Evolutionary conservation across 177 flowering plant genomes (phyloP), one percentile per base, ranked within the genome.

Genomic region (Tripterygium wilfordii): DNA sequence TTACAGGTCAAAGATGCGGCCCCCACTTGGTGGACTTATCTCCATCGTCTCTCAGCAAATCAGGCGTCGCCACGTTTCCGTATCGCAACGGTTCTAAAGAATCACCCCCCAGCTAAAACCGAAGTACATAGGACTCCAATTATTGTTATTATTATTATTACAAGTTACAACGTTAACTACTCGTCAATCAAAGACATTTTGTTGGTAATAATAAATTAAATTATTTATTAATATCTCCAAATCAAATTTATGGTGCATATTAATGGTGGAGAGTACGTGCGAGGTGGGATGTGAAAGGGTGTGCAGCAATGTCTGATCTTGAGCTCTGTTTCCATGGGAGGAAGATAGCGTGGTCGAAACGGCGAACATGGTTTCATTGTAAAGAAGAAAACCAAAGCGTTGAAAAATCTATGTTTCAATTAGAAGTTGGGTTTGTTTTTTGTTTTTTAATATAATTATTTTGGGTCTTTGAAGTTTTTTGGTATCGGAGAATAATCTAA

Each of bases 1-100:
- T n/a, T n/a, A n/a, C n/a, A n/a, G n/a, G n/a, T n/a, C n/a, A n/a
- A n/a, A n/a, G n/a, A n/a, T n/a, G n/a, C n/a, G n/a, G n/a, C n/a
- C 99, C 16, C 99, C 99, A 15, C 79, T 94, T 0, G 95, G 97
- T n/a, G 99, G 99, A 0, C 74, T 94, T 17, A 77, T 90, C 50
- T 94, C 99, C 56, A 83, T 94, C 65, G 88, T 94, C 58, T 71
- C 90, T 17, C 77, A 94, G 0, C 87, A 79, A 1, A 51, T 80
- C 58, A 71, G 49, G 40, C 83, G 95, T 6, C 81, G 87, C 65
- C 85, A 92, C 79, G 49, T 63, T 70, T 78, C 90, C 0, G 55
- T 67, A 27, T 88, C 96, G 7, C 96, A 88, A 53, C 78, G 98
- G 67, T 88, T 73, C 63, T 86, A 70, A 55, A 18, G 0, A 15